phyloP scores from a whole-genome alignment of 257 asterid genomes.

The Fraxinus quadrangulata region DNA sequence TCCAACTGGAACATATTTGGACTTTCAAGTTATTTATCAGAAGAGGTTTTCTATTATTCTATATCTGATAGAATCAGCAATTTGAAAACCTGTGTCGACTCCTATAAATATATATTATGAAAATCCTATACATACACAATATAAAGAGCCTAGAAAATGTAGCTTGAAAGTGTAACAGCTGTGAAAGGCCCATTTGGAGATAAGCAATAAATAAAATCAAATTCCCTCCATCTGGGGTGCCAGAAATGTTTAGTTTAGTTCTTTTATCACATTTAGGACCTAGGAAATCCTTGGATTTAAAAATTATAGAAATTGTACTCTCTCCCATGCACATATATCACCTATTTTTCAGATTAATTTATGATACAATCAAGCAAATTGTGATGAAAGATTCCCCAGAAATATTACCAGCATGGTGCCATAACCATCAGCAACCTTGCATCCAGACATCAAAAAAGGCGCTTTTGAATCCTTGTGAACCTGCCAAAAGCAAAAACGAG shows the following conservation, averaged over 20 bases:
- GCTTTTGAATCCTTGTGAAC: slow-evolving; percentile 80
- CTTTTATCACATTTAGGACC: slow-evolving; percentile 1
- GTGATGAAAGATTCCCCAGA: slow-evolving; percentile 11
- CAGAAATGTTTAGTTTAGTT: not conserved
- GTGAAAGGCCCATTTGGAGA: slow-evolving; percentile 4
- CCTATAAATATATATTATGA: not conserved
- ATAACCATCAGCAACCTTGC: slow-evolving; percentile 98
- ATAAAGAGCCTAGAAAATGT: not conserved
- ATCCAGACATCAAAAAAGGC: slow-evolving; percentile 94
- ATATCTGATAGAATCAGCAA: not conserved
- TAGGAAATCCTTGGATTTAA: not conserved
- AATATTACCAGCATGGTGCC: slow-evolving; percentile 90
- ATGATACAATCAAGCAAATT: not conserved
- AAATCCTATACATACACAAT: not conserved
- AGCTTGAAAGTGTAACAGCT: not conserved
- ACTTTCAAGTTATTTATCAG: not conserved
- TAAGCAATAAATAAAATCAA: slow-evolving; percentile 5
- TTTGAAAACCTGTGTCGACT: not conserved
- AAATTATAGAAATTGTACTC: not conserved
- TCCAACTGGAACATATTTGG: not conserved
- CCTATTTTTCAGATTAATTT: slow-evolving; percentile 2
- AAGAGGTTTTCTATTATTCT: not conserved
- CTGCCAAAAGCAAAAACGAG: slow-evolving; percentile 38
- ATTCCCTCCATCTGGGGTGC: not conserved
- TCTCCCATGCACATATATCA: not conserved